Base-by-base conservation (phyloP, 2,329 filamentous ascomycete genomes). In the Bipolaris cookei region DNA sequence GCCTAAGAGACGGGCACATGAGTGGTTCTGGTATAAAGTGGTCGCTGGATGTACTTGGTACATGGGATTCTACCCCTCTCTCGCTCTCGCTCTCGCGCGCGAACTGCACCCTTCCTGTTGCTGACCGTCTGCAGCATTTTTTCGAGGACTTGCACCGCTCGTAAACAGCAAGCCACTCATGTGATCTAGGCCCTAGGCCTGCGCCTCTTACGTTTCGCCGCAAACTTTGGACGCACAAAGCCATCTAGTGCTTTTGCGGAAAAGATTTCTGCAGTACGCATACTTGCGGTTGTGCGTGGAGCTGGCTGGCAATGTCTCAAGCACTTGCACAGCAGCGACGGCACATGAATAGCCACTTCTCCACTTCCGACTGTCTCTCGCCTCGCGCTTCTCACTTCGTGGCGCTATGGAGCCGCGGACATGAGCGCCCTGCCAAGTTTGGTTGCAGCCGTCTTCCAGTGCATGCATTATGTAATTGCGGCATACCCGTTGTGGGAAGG, bases 361-460 rank as follows among this genome's bases (percentile, higher is more conserved):
- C 61, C 61, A 61, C 56, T 52, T 56, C 16, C 30, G 44, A 58
- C 46, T 54, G 21, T 59, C 52, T 64, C 58, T 59, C 63, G 55
- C 53, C 47, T 54, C 45, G 41, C 62, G 57, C 56, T 55, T 41
- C 57, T 48, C 51, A 54, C 55, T 60, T 54, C 39, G 56, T 45
- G 48, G 50, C 52, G 43, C 51, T 42, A 38, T 34, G 38, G 21
- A 46, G 20, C 30, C 39, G 56, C 28, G 43, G 52, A 53, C 42
- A 43, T 42, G 38, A 35, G 28, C 16, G 51, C 51, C 48, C 50
- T 51, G 50, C 46, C 46, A 48, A 56, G 35, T 49, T 34, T 47
- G 51, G 28, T 42, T 50, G 45, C 32, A 51, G 44, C 37, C 57
- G 34, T 16, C 34, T 16, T 14, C 34, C 34, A 14, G 13, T 28